Evolutionary conservation across 2,329 filamentous ascomycete genomes (phyloP).

Genomic region (Aspergillus eucalypticola): DNA sequence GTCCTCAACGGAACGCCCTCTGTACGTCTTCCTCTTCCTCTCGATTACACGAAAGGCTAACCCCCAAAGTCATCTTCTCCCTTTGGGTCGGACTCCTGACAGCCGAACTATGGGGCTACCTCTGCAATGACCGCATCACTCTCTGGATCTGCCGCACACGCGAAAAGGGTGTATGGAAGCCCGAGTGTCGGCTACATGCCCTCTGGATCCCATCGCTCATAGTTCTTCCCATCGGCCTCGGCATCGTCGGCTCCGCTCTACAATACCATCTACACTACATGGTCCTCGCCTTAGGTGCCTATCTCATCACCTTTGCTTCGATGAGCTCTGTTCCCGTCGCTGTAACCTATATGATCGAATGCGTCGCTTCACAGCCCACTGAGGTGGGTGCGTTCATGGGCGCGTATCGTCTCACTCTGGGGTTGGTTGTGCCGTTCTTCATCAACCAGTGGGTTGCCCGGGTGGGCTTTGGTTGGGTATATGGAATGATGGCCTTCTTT

Average conservation of each 20-base stretch:
- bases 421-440: neutral
- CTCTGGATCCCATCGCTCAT: neutral
- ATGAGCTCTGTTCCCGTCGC: neutral
- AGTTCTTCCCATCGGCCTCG: neutral
- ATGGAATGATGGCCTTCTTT: conserved; percentile 5
- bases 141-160: neutral
- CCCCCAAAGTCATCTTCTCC: neutral
- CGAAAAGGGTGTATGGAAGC: neutral
- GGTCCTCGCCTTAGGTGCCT: neutral
- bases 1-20: neutral
- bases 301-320: conserved; percentile 2
- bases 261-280: conserved; percentile 3
- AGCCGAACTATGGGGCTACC: conserved; percentile 1
- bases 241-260: neutral
- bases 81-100: neutral
- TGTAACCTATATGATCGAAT: neutral
- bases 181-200: neutral
- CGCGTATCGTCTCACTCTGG: neutral
- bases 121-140: conserved; percentile 1
- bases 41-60: neutral
- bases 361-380: conserved; percentile 1
- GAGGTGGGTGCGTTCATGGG: neutral
- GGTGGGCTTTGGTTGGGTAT: neutral
- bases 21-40: neutral
- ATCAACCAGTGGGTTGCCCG: neutral